A percentile compares a stretch with the other conserved stretches of the same genome.
These are phyloP conservation scores for Cutaneotrichosporon sp. DNA, from an alignment of 1,284 basidiomycete genomes.

Conservation along the genomic window DNA sequence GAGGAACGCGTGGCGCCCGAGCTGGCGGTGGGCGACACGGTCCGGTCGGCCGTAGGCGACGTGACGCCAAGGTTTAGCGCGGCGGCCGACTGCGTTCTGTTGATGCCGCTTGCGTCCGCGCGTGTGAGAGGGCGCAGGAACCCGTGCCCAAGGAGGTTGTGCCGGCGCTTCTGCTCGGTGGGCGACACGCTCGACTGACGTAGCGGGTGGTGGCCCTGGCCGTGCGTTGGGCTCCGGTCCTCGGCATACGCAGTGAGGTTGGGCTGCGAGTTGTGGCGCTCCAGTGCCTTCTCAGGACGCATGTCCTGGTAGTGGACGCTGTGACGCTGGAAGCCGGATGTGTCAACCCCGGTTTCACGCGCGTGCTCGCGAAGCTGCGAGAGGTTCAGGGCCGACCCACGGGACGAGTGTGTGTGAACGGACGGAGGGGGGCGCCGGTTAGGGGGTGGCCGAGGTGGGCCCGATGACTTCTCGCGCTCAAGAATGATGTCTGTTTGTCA, in stretches of 20 bases:
- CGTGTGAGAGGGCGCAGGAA: constrained; percentile 47
- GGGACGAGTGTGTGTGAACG: constrained; percentile 32
- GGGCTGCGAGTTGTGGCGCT: constrained; percentile 34
- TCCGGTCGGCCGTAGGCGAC: background rate
- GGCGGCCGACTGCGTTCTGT: constrained; percentile 27
- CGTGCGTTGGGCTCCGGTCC: background rate
- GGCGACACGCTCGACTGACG: constrained; percentile 13
- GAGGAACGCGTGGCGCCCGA: constrained; percentile 5
- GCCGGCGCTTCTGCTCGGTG: constrained; percentile 22
- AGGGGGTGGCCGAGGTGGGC: constrained; percentile 15
- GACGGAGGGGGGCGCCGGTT: constrained; percentile 35
- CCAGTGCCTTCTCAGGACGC: constrained; percentile 8
- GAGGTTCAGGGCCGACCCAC: constrained; percentile 36
- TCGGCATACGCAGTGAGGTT: constrained; percentile 20
- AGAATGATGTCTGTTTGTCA: constrained; percentile 42
- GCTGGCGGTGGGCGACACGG: background rate
- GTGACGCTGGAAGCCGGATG: constrained; percentile 17
- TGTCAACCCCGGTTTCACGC: constrained; percentile 16
- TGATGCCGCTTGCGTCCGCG: constrained; percentile 20
- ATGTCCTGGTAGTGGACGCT: constrained; percentile 10
- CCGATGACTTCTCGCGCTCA: constrained; percentile 48
- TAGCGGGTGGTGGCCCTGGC: background rate
- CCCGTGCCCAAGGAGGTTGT: constrained; percentile 35
- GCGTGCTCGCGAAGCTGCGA: constrained; percentile 21
- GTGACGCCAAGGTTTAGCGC: constrained; percentile 19